Evolutionary conservation across 2,329 filamentous ascomycete species (phyloP), one percentile per base, ranked within the genome.

Genomic region (Aspergillus transmontanensis): DNA sequence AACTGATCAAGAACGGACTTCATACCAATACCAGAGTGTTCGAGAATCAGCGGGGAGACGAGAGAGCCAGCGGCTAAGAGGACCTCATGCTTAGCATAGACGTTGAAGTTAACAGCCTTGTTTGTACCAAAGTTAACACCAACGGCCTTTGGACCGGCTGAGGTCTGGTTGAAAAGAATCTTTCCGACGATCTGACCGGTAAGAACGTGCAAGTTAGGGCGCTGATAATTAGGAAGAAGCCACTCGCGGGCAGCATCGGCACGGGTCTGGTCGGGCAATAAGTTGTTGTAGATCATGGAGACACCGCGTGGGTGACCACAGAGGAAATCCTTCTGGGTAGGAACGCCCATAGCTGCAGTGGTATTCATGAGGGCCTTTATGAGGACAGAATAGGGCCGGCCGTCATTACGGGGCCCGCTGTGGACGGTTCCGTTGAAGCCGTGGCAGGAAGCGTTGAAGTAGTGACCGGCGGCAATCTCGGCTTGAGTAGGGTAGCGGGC

Each of bases 71-170:
- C 70, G 1, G 73, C 68, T 19, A 75, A 45, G 10, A 75, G 61
- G 1, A 75, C 72, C 41, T 75, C 73, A 2, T 68, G 68, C 2
- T 61, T 67, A 5, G 72, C 69, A 23, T 62, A 65, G 34, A 66
- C 69, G 23, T 73, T 58, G 36, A 68, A 73, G 16, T 66, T 71
- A 11, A 32, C 7, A 1, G 60, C 62, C 36, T 55, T 61, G 1
- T 72, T 59, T 11, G 68, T 71, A n/a, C 72, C 72, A 45, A 71
- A 75, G 41, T 74, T 66, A 2, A 74, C 70, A n/a, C 72, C 72
- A 16, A 61, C 45, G 4, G 71, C 72, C 45, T 61, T 66, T 16
- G 45, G 59, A 2, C 54, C 58, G 14, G 62, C 45, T 12, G 9
- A 12, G 4, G 48, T 59, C 46, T 63, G 28, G n/a, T 71, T 36